Evolutionary conservation across 2,329 filamentous ascomycete species (phyloP), one percentile per base, ranked within the genome.

Genomic region (Pseudogymnoascus sp.): DNA sequence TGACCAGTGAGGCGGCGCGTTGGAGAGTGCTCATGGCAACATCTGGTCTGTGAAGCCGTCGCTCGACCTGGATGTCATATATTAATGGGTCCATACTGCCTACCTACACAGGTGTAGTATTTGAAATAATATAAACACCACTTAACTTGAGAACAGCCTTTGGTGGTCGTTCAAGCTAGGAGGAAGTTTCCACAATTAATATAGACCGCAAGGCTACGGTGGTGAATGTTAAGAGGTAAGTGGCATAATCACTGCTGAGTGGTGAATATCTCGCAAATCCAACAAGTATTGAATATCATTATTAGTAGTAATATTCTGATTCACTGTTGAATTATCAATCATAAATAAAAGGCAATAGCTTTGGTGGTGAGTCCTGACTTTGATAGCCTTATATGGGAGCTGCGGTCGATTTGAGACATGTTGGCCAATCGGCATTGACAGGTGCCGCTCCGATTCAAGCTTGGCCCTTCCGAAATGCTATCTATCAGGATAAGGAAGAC

Each of bases 1-100:
- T 97, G 64, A 97, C 92, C 62, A 95, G 75, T 25, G 91, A 96
- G 2, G 91, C 91, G 39, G 95, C 81, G 73, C 89, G 92, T 68
- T 86, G 88, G 22, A 97, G 80, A 62, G 83, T 84, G 35, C 83
- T 20, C 47, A 54, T 54, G 12, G 47, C 47, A 18, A 54, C 28
- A 14, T 54, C 47, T 54, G 47, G 47, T 12, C 47, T 54, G 25
- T 30, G 28, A 12, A 54, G 47, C n/a, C 47, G 28, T 54, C 47
- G 25, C 47, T 54, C 47, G n/a, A 54, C 47, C 47, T 54, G 47
- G 4, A 54, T 54, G 4, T 54, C 47, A 32, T 54, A 54, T 54
- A 54, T 54, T 9, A 54, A 32, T 11, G 47, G 47, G 32, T 54
- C 47, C 47, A 54, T 54, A 20, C 14, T 32, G 16, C 1, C 9